phyloP scores from a whole-genome alignment of 2,329 filamentous ascomycete genomes.

The Pestalotiopsis sp. region DNA sequence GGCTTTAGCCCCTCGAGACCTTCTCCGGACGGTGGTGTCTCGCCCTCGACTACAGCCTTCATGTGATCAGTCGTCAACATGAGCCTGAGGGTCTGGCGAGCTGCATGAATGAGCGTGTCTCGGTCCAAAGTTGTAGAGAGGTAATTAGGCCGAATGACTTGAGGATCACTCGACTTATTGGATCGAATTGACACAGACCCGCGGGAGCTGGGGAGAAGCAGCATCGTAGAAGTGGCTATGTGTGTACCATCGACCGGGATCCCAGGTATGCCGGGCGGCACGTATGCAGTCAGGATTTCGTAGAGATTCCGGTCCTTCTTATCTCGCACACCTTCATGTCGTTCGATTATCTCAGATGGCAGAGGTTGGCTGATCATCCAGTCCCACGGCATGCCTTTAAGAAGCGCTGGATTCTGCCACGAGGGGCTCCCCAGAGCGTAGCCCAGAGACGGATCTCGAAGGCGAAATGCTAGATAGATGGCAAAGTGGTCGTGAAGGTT shows the following conservation, averaged over 20 bases:
- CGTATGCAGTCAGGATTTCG: neutral
- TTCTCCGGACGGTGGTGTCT: slow-evolving; percentile 1
- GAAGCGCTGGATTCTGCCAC: slow-evolving; percentile 9
- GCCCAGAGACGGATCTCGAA: slow-evolving; percentile 14
- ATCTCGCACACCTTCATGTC: neutral
- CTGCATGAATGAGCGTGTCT: neutral
- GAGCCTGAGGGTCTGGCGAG: neutral
- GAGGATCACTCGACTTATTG: neutral
- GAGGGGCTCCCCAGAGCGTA: slow-evolving; percentile 13
- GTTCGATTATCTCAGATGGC: neutral
- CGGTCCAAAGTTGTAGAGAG: slow-evolving; percentile 2
- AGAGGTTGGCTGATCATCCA: neutral
- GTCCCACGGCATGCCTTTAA: slow-evolving; percentile 9
- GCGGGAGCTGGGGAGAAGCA: slow-evolving; percentile 14
- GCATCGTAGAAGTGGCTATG: slow-evolving; percentile 16
- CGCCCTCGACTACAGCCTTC: neutral
- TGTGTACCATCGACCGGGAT: slow-evolving; percentile 7
- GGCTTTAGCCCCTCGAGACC: neutral
- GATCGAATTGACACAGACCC: slow-evolving; percentile 8
- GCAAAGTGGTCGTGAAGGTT: slow-evolving; percentile 19
- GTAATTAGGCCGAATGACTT: slow-evolving; percentile 9
- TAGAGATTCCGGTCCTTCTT: slow-evolving; percentile 1
- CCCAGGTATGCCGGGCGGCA: neutral
- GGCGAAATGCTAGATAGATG: slow-evolving; percentile 7
- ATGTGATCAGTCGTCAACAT: neutral